phyloP scores from a whole-genome alignment of 352 stramenopile genomes.

The Phytophthora sp. region DNA sequence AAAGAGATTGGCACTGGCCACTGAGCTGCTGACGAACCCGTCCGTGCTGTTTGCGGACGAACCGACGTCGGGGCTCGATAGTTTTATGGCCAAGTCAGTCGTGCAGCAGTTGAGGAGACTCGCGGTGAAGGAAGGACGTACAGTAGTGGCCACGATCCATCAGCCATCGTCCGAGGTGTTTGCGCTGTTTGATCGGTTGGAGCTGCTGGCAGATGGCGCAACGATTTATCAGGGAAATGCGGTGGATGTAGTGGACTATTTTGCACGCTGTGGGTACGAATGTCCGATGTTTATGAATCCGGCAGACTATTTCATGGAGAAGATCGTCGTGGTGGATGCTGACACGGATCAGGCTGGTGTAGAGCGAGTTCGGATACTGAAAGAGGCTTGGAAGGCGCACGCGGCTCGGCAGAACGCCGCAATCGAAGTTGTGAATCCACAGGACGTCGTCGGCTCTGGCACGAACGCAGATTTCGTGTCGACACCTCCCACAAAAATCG shows the following conservation, averaged over 20 bases:
- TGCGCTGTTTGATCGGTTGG: conserved; percentile 49
- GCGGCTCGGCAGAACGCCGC: background rate
- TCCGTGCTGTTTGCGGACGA: conserved; percentile 86
- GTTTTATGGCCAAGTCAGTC: conserved; percentile 62
- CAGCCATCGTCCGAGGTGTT: conserved; percentile 72
- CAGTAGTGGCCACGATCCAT: conserved; percentile 87
- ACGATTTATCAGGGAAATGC: conserved; percentile 51
- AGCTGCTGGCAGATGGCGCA: conserved; percentile 50
- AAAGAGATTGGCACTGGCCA: conserved; percentile 81
- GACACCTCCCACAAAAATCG: background rate
- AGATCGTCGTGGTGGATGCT: conserved; percentile 56
- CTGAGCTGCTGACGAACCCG: conserved; percentile 76
- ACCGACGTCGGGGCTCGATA: conserved; percentile 65
- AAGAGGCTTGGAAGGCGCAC: conserved; percentile 28
- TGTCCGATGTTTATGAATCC: conserved; percentile 61
- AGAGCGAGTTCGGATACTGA: conserved; percentile 21
- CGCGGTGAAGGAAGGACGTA: conserved; percentile 74
- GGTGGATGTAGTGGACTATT: conserved; percentile 45
- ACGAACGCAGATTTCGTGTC: background rate
- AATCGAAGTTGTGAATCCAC: conserved; percentile 28
- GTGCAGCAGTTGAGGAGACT: conserved; percentile 60
- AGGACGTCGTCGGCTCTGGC: conserved; percentile 18
- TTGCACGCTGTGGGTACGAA: conserved; percentile 36
- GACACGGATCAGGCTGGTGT: conserved; percentile 41
- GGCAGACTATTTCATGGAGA: conserved; percentile 59